Evolutionary conservation across 495 filamentous ascomycete species (phyloP), one percentile per base, ranked within the genome.

Genomic region (Penicillium mononematosum): DNA sequence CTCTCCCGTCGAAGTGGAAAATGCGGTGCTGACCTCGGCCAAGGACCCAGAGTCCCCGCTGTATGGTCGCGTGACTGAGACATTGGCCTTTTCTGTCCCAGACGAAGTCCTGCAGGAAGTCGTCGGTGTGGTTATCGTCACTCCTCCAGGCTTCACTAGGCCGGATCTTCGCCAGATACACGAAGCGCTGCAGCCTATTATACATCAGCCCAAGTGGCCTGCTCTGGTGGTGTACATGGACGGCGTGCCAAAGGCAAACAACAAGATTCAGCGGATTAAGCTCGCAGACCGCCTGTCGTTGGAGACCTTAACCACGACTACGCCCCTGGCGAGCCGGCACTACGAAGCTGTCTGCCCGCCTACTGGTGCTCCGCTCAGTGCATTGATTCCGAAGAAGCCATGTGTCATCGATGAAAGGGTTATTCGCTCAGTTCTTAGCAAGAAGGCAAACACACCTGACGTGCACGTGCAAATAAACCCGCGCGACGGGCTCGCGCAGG

Each of bases 1-100:
- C 55, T 84, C 80, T 45, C 89, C 89, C 0, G 88, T 92, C 43
- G 89, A 93, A 71, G 70, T 93, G 16, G 89, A 93, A 61, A 91
- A 93, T 48, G 81, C 87, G 6, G 61, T 92, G 4, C 74, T 86
- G 14, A 74, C 84, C 64, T 66, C 72, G 2, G 61, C 69, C 9
- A 60, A 69, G 38, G 51, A 68, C 22, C 58, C 63, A 9, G 45
- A 55, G 10, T 74, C 71, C 9, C 62, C 66, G 4, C 62, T 74
- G 5, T 70, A 58, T 45, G 66, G 68, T 19, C 65, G 69, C 5
- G 64, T 79, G 0, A 49, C 59, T 4, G 68, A 78, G 54, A 74
- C 70, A 16, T 50, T 78, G 42, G 70, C 73, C 9, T 78, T 80
- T 58, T 78, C 77, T 0, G 69, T 70, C 2, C 64, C 63, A 0